Conservation (phyloP, 208 protist genomes). For the Wallacemonas sp. region DNA sequence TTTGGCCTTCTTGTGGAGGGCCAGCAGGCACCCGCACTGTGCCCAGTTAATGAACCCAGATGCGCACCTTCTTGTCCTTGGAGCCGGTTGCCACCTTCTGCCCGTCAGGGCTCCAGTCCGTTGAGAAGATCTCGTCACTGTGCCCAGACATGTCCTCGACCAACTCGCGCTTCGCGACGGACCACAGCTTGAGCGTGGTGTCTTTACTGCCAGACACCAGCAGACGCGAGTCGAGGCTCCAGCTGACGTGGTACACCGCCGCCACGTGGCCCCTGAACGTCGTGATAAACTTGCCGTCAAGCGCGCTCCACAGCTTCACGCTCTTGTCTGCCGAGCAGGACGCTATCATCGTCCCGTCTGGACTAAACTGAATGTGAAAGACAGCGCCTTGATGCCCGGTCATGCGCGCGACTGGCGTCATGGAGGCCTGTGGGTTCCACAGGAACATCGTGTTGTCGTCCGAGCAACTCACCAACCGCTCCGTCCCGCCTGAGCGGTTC, state of each 20-base stretch:
- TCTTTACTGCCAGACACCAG: conserved; percentile 96
- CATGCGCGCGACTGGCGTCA: conserved; percentile 90
- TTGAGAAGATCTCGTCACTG: conserved; percentile 96
- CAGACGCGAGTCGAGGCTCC: conserved; percentile 94
- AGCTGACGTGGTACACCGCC: conserved; percentile 97
- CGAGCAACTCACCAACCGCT: conserved; percentile 93
- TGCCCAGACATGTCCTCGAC: conserved; percentile 97
- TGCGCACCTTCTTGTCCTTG: conserved; percentile 95
- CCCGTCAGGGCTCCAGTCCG: conserved; percentile 98
- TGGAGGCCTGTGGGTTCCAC: conserved; percentile 90
- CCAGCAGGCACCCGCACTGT: background rate
- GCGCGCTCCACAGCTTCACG: conserved; percentile 96
- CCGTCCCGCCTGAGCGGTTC: conserved; percentile 51
- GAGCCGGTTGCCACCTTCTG: conserved; percentile 94
- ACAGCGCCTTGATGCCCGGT: conserved; percentile 94
- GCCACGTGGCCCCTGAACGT: conserved; percentile 96
- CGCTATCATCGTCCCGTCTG: conserved; percentile 96
- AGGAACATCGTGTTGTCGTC: conserved; percentile 98
- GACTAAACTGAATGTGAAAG: conserved; percentile 96
- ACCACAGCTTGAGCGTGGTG: conserved; percentile 97
- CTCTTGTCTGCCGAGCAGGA: conserved; percentile 98
- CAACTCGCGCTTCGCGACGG: conserved; percentile 90
- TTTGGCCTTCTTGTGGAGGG: background rate
- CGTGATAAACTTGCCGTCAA: conserved; percentile 90
- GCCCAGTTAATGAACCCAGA: conserved; percentile 92